Evolutionary conservation across 352 stramenopile genomes (phyloP).

Genomic region (Phytopythium aichiense): DNA sequence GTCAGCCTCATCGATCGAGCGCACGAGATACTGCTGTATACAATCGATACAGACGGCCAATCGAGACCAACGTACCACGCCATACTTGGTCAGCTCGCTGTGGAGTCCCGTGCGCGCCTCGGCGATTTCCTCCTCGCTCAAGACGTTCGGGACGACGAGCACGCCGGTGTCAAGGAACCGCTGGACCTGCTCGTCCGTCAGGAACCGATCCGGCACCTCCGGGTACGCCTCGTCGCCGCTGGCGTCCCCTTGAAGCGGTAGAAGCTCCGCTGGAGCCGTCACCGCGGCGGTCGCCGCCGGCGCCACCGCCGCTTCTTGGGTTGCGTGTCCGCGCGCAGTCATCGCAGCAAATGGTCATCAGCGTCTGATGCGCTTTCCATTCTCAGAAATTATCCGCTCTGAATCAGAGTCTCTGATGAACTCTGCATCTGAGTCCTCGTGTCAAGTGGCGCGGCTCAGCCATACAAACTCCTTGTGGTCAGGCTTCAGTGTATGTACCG

Average conservation of each 20-base stretch:
- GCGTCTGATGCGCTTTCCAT: too few species aligned
- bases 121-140: conserved; percentile 53
- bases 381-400: too few species aligned
- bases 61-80: conserved; percentile 38
- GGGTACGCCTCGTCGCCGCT: conserved; percentile 14
- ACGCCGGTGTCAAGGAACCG: conserved; percentile 63
- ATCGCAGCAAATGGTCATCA: conserved; percentile 6
- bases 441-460: neutral
- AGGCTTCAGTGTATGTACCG: neutral
- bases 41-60: neutral
- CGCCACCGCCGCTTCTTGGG: neutral
- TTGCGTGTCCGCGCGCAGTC: conserved; percentile 11
- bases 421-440: neutral
- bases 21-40: too few species aligned
- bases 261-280: neutral
- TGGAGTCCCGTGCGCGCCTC: conserved; percentile 55
- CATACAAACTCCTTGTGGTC: neutral
- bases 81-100: conserved; percentile 58
- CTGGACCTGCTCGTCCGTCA: conserved; percentile 57
- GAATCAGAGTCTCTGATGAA: too few species aligned
- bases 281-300: neutral
- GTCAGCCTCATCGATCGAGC: conserved; percentile 1
- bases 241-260: conserved; percentile 11
- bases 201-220: conserved; percentile 16
- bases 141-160: conserved; percentile 70